Evolutionary conservation across 2,329 filamentous ascomycete species (phyloP).

Genomic region (Fusarium aywerte): DNA sequence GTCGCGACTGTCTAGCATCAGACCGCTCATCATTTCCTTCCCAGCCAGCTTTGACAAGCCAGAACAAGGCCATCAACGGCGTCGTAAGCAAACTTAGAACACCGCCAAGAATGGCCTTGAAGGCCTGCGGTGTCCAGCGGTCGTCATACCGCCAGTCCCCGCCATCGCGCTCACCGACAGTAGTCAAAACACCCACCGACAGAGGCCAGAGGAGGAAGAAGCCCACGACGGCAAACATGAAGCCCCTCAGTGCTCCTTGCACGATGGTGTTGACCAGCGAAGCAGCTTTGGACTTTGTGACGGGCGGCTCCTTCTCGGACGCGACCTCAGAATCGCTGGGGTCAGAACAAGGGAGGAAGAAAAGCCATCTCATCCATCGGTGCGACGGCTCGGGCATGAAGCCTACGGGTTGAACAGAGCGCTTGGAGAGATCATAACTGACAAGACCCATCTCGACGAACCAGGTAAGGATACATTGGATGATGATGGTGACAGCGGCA

Average conservation of each 20-base stretch:
- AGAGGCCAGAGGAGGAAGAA: conserved; percentile 59
- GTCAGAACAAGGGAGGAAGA: conserved; percentile 30
- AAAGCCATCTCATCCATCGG: conserved; percentile 54
- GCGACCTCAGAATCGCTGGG: neutral
- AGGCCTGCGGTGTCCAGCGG: conserved; percentile 60
- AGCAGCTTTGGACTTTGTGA: neutral
- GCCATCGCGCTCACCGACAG: conserved; percentile 50
- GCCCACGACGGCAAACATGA: conserved; percentile 47
- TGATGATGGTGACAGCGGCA: conserved; percentile 61
- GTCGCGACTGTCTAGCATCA: conserved; percentile 14
- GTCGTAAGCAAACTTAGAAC: conserved; percentile 59
- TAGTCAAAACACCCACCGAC: conserved; percentile 56
- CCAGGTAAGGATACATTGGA: conserved; percentile 64
- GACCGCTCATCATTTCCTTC: conserved; percentile 29
- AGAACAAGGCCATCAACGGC: conserved; percentile 61
- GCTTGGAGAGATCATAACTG: conserved; percentile 57
- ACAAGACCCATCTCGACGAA: conserved; percentile 61
- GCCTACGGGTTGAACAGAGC: conserved; percentile 60
- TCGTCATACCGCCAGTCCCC: conserved; percentile 58
- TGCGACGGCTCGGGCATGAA: conserved; percentile 53
- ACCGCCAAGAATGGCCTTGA: conserved; percentile 62
- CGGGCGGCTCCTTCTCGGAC: neutral
- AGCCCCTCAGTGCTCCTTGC: conserved; percentile 44
- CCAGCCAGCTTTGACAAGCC: conserved; percentile 63
- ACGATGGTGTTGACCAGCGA: conserved; percentile 39